These are phyloP conservation scores for Crataegus laevigata DNA, from an alignment of 306 rosid species.

Conservation along the genomic window DNA sequence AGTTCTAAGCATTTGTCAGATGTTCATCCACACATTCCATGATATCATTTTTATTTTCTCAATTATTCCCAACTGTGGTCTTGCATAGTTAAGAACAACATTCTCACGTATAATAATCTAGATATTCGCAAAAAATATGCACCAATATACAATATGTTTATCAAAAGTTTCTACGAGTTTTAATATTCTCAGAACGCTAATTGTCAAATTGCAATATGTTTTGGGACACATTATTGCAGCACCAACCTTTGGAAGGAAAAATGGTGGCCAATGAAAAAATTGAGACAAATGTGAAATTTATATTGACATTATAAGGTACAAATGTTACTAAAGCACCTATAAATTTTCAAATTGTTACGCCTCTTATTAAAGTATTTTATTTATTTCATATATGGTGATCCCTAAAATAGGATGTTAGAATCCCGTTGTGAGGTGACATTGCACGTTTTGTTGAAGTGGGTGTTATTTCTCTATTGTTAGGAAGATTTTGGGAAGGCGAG, in stretches of 20 bases:
- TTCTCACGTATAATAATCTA: background rate
- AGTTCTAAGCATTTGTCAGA: too few species aligned
- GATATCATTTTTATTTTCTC: background rate
- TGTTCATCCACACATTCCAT: background rate
- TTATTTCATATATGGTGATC: background rate
- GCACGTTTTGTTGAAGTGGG: too few species aligned
- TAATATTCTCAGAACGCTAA: background rate
- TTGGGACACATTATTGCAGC: background rate
- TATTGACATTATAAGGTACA: background rate
- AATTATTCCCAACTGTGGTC: background rate
- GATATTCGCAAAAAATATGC: background rate
- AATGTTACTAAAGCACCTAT: background rate
- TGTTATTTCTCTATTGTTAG: too few species aligned
- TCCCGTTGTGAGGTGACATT: background rate
- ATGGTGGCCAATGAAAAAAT: background rate
- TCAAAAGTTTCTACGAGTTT: background rate
- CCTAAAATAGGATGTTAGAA: background rate
- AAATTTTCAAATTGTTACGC: background rate
- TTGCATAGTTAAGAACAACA: background rate
- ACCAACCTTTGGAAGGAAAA: background rate
- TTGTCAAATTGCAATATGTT: background rate
- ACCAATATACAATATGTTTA: background rate
- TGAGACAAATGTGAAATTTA: constrained; percentile 38
- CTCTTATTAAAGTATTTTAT: too few species aligned
- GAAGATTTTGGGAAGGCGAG: too few species aligned